Percentiles rank a stretch among this genome's conserved stretches.
Evolutionary conservation across 768 basidiomycete genomes (phyloP).

Genomic region (Lentinula sp.): DNA sequence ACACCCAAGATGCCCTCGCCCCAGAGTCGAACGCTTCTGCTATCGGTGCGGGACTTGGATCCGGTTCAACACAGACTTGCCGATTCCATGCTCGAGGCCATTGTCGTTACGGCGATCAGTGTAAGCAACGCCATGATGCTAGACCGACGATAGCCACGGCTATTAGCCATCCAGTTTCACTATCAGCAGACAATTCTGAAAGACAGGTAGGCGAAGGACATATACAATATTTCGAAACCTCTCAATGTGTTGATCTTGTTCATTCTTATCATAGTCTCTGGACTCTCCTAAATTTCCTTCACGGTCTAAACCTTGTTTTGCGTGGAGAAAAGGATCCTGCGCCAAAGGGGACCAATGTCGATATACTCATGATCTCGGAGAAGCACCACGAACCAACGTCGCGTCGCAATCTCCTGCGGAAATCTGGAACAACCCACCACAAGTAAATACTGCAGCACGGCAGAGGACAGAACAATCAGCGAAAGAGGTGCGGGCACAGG

Average conservation of each 20-base stretch:
- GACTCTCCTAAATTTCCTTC: background rate
- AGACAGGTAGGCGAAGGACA: background rate
- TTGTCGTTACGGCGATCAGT: conserved; percentile 5
- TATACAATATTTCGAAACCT: no score
- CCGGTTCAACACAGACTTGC: background rate
- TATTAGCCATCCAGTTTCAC: background rate
- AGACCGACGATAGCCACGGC: background rate
- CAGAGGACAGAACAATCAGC: background rate
- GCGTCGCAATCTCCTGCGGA: background rate
- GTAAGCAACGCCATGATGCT: background rate
- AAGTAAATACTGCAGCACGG: background rate
- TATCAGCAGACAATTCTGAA: background rate
- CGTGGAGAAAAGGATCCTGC: conserved; percentile 31
- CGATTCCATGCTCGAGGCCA: conserved; percentile 2
- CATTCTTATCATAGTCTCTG: background rate
- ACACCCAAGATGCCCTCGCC: background rate
- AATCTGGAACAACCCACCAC: background rate
- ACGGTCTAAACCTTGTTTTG: conserved; percentile 1
- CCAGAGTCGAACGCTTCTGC: background rate
- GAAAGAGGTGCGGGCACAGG: background rate
- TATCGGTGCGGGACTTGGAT: background rate
- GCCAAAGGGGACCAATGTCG: conserved; percentile 26
- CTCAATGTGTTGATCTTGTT: background rate
- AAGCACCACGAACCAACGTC: background rate
- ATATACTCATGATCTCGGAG: conserved; percentile 22